These are phyloP conservation scores for Trypanosoma lewisi DNA, from an alignment of 208 protist genomes.

Conservation along the genomic window DNA sequence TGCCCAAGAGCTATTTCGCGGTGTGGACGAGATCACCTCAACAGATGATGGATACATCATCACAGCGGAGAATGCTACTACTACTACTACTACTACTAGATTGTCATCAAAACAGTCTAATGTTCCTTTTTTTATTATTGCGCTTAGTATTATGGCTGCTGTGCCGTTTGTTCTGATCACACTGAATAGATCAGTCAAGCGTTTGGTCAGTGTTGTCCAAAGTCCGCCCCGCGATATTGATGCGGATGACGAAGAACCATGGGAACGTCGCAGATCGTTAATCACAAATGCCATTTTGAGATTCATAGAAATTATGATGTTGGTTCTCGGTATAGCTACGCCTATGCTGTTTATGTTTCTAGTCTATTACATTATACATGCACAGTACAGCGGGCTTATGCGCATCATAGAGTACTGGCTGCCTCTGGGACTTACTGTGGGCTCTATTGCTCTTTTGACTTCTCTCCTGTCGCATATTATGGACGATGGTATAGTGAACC, in stretches of 20 bases:
- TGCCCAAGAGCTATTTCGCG: slow-evolving; percentile 23
- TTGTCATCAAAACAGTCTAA: slow-evolving; percentile 23
- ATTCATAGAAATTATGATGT: slow-evolving; percentile 49
- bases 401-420: slow-evolving; percentile 34
- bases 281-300: slow-evolving; percentile 28
- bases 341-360: slow-evolving; percentile 39
- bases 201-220: slow-evolving; percentile 27
- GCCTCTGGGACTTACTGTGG: slow-evolving; percentile 27
- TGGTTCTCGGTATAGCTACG: slow-evolving; percentile 39
- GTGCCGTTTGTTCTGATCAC: slow-evolving; percentile 68
- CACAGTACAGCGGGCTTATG: slow-evolving; percentile 40
- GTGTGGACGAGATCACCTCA: slow-evolving; percentile 8
- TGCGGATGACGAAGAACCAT: not conserved
- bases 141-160: slow-evolving; percentile 46
- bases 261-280: slow-evolving; percentile 3
- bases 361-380: slow-evolving; percentile 49
- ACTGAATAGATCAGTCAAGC: slow-evolving; percentile 53
- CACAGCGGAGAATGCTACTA: too few relatives aligned
- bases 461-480: slow-evolving; percentile 61
- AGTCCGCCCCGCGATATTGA: not conserved
- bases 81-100: too few relatives aligned
- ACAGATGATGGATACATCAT: not conserved
- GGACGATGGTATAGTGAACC: slow-evolving; percentile 36
- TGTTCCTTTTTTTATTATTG: slow-evolving; percentile 66
- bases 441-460: slow-evolving; percentile 35